Evolutionary conservation across 148 eudicot genomes (phyloP).

Genomic region (Amaranthus cruentus): DNA sequence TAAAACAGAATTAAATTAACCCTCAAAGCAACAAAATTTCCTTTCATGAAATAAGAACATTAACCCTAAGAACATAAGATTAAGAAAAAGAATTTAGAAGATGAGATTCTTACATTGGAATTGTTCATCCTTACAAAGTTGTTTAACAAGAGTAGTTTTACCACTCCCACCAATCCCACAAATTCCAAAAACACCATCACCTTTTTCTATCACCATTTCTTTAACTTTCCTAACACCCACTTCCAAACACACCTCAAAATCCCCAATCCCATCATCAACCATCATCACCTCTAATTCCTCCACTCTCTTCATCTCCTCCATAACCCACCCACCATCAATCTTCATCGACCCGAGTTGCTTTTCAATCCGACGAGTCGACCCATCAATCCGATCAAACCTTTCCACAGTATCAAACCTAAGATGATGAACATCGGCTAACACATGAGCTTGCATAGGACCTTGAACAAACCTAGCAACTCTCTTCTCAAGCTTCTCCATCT

Average conservation of each 20-base stretch:
- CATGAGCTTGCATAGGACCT: constrained; percentile 67
- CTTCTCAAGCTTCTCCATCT: constrained; percentile 79
- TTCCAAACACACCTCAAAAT: constrained; percentile 51
- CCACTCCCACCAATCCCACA: constrained; percentile 92
- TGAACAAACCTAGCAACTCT: constrained; percentile 46
- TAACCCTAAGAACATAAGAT: no score
- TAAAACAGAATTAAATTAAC: no score
- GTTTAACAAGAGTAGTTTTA: constrained; percentile 71
- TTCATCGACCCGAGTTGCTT: constrained; percentile 48
- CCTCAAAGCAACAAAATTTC: no score
- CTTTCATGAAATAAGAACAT: no score
- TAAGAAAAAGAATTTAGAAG: no score
- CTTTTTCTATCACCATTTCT: constrained; percentile 54
- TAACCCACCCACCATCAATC: constrained; percentile 46
- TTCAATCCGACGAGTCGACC: constrained; percentile 43
- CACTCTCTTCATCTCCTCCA: constrained; percentile 48
- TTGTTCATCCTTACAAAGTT: constrained; percentile 59
- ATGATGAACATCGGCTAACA: constrained; percentile 88
- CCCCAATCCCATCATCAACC: constrained; percentile 40
- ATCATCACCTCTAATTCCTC: constrained; percentile 41
- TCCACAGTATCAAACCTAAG: constrained; percentile 50
- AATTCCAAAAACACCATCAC: constrained; percentile 49
- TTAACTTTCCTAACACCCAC: constrained; percentile 62
- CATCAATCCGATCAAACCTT: constrained; percentile 56
- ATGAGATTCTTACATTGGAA: constrained; percentile 41